Evolutionary conservation across 2,329 filamentous ascomycete genomes (phyloP).

Genomic region (Colletotrichum filicis): DNA sequence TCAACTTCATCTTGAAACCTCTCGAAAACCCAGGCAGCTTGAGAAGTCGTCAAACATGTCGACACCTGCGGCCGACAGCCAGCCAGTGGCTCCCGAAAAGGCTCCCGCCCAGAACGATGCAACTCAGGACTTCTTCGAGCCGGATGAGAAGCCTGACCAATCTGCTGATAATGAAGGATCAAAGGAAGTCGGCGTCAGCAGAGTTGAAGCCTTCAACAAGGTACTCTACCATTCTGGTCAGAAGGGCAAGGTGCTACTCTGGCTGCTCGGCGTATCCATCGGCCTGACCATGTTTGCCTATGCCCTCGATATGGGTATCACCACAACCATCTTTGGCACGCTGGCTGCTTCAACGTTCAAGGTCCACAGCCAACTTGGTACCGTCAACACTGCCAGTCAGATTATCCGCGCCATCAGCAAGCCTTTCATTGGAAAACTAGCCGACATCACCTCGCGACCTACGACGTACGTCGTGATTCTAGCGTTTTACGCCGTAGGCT

Average conservation of each 20-base stretch:
- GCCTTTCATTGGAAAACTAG: constrained; percentile 50
- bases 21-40: too few relatives aligned
- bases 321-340: constrained; percentile 31
- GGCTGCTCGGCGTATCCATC: constrained; percentile 45
- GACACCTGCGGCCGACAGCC: too few relatives aligned
- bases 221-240: too few relatives aligned
- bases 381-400: constrained; percentile 46
- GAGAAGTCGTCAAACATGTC: too few relatives aligned
- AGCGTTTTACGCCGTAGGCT: constrained; percentile 49
- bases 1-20: too few relatives aligned
- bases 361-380: constrained; percentile 44
- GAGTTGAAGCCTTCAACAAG: too few relatives aligned
- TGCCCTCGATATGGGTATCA: constrained; percentile 51
- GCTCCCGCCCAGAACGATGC: too few relatives aligned
- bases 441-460: constrained; percentile 50
- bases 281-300: constrained; percentile 52
- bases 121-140: too few relatives aligned
- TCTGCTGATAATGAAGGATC: too few relatives aligned
- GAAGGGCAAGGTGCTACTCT: too few relatives aligned
- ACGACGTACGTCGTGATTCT: constrained; percentile 52
- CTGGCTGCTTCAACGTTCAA: neutral
- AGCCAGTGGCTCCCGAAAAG: too few relatives aligned
- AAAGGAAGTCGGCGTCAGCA: too few relatives aligned
- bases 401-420: constrained; percentile 52
- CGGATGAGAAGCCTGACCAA: neutral